A percentile compares a stretch with the other conserved stretches of the same genome.
These are phyloP conservation scores for Pouteria glomerata DNA, from an alignment of 148 eudicot genomes.

Conservation along the genomic window DNA sequence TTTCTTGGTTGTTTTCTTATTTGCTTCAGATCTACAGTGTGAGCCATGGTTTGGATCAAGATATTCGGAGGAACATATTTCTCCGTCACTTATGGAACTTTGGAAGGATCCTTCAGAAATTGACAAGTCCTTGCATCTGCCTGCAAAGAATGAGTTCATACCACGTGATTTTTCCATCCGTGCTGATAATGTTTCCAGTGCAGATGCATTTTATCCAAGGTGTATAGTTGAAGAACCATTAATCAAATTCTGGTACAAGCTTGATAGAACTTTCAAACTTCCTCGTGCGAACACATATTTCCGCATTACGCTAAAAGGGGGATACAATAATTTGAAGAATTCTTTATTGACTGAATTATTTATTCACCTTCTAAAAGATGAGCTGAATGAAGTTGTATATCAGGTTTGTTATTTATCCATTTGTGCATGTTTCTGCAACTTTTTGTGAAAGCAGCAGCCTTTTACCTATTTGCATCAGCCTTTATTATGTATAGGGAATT, in stretches of 20 bases:
- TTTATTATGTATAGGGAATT: neutral
- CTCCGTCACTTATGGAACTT: constrained; percentile 48
- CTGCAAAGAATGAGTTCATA: constrained; percentile 79
- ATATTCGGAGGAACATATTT: constrained; percentile 71
- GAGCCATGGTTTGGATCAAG: constrained; percentile 97
- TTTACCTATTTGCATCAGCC: neutral
- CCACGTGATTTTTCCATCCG: constrained; percentile 71
- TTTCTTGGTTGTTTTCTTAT: constrained; percentile 1
- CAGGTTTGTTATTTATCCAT: constrained; percentile 50
- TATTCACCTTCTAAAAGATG: constrained; percentile 80
- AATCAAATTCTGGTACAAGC: constrained; percentile 89
- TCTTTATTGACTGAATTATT: constrained; percentile 82
- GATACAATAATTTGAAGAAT: constrained; percentile 51
- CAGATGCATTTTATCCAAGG: constrained; percentile 43
- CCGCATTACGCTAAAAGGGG: constrained; percentile 75
- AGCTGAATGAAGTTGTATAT: constrained; percentile 83
- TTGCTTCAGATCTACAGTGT: constrained; percentile 40
- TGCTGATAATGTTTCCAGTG: constrained; percentile 42
- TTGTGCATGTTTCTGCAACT: neutral
- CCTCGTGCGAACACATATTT: constrained; percentile 98
- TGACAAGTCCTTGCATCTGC: constrained; percentile 73
- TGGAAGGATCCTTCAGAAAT: constrained; percentile 82
- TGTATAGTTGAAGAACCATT: constrained; percentile 80
- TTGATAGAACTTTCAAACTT: constrained; percentile 74
- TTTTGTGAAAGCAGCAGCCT: neutral